A percentile compares a stretch with the other conserved stretches of the same genome.
Conservation (phyloP, 2,329 filamentous ascomycete genomes). For the Chaetoscypha palmicola region DNA sequence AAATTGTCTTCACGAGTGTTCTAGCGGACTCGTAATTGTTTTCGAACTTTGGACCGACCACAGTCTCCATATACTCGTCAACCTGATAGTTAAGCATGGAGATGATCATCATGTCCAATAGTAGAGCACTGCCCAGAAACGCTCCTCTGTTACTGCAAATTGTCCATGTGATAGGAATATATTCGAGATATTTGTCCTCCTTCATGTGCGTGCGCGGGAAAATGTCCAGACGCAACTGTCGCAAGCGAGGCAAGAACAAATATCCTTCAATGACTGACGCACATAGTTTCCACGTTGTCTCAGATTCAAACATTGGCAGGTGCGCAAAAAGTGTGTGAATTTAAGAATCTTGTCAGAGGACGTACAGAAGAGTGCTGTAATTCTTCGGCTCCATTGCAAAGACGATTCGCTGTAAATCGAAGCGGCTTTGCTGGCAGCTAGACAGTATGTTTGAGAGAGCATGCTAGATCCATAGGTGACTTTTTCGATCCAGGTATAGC, state of each 20-base stretch:
- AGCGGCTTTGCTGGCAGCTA: too few relatives aligned
- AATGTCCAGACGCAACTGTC: neutral
- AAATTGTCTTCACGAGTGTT: neutral
- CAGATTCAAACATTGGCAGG: neutral
- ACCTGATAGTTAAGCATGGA: slow-evolving; percentile 4
- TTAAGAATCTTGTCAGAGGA: neutral
- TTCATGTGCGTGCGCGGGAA: neutral
- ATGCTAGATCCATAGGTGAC: neutral
- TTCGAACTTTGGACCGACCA: slow-evolving; percentile 3
- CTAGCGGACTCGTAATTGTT: neutral
- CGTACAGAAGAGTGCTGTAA: neutral
- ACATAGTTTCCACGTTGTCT: neutral
- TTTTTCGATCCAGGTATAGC: slow-evolving; percentile 5
- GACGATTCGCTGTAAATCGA: too few relatives aligned
- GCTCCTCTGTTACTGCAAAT: neutral
- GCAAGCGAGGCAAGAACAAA: neutral
- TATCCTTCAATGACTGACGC: neutral
- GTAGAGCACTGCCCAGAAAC: neutral
- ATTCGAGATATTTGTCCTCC: slow-evolving; percentile 4
- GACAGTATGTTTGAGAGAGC: neutral
- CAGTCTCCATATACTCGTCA: slow-evolving; percentile 6
- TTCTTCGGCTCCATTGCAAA: neutral
- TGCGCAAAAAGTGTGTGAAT: neutral
- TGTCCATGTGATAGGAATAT: slow-evolving; percentile 6
- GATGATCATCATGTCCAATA: slow-evolving; percentile 7